Conservation (phyloP, 202 grass and related monocot species). For the Schoenoplectus tabernaemontani region DNA sequence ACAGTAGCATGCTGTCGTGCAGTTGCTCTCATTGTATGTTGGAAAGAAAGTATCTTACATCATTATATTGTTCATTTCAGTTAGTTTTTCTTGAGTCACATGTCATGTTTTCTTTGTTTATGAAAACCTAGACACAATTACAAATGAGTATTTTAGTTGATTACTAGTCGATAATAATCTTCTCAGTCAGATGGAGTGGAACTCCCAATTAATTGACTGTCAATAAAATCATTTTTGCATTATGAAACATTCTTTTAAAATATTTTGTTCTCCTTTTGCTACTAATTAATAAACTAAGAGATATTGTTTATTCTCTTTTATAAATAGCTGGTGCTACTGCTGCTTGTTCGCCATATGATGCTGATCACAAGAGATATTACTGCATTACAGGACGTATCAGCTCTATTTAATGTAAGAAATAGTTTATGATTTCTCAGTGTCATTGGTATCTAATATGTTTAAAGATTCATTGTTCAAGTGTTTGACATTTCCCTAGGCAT, state of each 20-base stretch:
- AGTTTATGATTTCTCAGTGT: conserved; percentile 8
- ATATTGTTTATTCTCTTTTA: conserved; percentile 11
- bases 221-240: too few relatives aligned
- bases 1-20: conserved; percentile 60
- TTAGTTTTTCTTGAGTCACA: neutral
- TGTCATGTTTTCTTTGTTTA: neutral
- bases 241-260: too few relatives aligned
- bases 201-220: neutral
- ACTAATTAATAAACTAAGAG: neutral
- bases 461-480: neutral
- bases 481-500: conserved; percentile 36
- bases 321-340: conserved; percentile 71
- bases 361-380: conserved; percentile 67
- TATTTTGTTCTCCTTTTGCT: too few relatives aligned
- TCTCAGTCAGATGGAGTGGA: neutral
- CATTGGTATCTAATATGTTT: neutral
- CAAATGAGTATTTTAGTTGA: neutral
- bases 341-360: conserved; percentile 71
- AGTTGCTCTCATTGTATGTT: conserved; percentile 61
- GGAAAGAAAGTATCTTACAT: neutral
- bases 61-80: neutral
- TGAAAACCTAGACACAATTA: neutral
- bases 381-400: conserved; percentile 72
- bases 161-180: neutral
- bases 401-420: conserved; percentile 80